Base-by-base conservation (phyloP, 495 filamentous ascomycete genomes). In the Aspergillus indologenus region DNA sequence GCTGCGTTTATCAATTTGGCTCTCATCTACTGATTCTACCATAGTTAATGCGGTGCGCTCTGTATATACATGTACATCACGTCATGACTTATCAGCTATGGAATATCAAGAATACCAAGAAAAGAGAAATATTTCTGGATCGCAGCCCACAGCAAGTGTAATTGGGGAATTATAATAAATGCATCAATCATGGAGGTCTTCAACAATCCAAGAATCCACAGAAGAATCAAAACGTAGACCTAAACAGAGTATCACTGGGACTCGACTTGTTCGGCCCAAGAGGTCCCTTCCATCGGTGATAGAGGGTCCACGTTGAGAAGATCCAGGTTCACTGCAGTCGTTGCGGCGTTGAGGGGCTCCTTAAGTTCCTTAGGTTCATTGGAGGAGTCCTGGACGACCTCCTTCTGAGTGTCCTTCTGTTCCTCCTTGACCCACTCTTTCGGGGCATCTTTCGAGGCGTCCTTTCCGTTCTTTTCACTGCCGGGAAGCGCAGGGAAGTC, bases 401-500 rank as follows among this genome's bases (percentile, higher is more conserved):
- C 12, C 34, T 40, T 40, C 12, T 11, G 7, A 15, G 34, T 40
- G 34, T 40, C 12, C 6, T 40, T 40, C 34, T 15, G 34, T 8
- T 40, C 12, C 2, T 40, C 34, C 12, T 40, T 40, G 34, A 40
- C 34, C 34, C 34, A 40, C 5, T 40, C 34, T 15, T 40, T 40
- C 34, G 20, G 52, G 6, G 14, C 22, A 1, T 54, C 31, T 22
- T 59, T 21, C 5, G 54, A 47, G 2, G 58, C 46, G 42, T 58
- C 47, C 31, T 67, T 34, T 20, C 68, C 56, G 17, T 64, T 67
- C 56, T 65, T 74, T 14, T 62, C 46, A 9, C 65, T 62, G 3
- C 61, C 68, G 0, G 78, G 77, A 0, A 81, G 65, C 31, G 79
- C 70, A 14, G 79, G 79, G 57, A 81, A 81, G 19, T 75, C 73